Evolutionary conservation across 2,329 filamentous ascomycete genomes (phyloP), one percentile per base, ranked within the genome.

Genomic region (Aurifilum marmelostoma): DNA sequence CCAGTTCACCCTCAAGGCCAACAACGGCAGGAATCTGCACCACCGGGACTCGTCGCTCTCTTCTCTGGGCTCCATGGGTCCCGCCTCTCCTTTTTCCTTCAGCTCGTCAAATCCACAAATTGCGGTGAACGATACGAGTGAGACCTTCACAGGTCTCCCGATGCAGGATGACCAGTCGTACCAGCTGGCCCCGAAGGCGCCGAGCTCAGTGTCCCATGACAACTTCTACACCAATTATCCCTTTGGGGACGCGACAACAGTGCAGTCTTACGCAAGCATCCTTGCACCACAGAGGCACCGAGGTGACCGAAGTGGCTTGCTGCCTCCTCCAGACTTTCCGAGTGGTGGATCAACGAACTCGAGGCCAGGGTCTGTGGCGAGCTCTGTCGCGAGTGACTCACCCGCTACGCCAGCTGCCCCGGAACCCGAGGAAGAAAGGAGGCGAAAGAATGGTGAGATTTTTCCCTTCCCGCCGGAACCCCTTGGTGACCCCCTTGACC

Each of bases 41-140:
- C 83, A 89, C 60, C 84, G 88, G 73, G 87, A 89, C 72, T 87
- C 87, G 2, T 89, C 87, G 8, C 79, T 88, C 50, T 89, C 88
- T 0, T 89, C 88, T 0, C 74, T 89, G 54, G 87, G 85, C 14
- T 89, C 88, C 0, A 82, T 85, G 47, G 86, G 85, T n/a, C 88
- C 88, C 24, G 81, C 84, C 0, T 90, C 88, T 24, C 87, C 88
- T 3, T 89, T 83, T 75, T 84, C 82, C 52, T 80, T 83, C 68
- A 87, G 82, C 74, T 84, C 81, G 1, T 83, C 86, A 50, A 87
- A 88, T 71, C 87, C 87, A 2, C 86, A 88, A 11, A 87, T 90
- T 63, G 85, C 85, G 32, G 78, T 87, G 18, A 82, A 80, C 60
- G 86, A 88, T 71, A 78, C 84, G 21, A 80, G 79, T 66, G 87